phyloP scores from a whole-genome alignment of 2,329 filamentous ascomycete genomes.

The Aspergillus neotritici region DNA sequence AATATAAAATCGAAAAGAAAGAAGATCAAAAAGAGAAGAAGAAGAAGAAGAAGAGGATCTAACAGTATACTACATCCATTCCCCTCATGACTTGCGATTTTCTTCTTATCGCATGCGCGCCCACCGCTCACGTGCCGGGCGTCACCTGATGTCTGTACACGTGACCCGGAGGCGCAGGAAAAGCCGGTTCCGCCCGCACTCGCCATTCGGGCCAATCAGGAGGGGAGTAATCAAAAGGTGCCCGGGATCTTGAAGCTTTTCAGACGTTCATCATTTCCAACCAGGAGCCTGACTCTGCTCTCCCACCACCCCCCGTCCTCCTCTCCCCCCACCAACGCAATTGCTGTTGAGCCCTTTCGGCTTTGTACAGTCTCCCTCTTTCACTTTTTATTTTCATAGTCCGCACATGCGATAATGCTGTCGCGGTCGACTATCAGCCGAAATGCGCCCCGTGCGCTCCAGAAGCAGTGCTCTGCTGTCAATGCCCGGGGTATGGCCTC shows the following conservation, averaged over 20 bases:
- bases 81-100: conserved; percentile 1
- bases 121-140: conserved; percentile 14
- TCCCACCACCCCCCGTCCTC: conserved; percentile 17
- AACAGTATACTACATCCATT: too few species aligned
- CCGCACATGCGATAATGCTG: conserved; percentile 59
- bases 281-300: conserved; percentile 23
- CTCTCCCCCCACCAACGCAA: conserved; percentile 26
- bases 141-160: conserved; percentile 20
- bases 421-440: conserved; percentile 61
- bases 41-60: not conserved
- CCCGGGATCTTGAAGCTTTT: conserved; percentile 41
- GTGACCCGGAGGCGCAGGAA: conserved; percentile 19
- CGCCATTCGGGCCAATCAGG: conserved; percentile 37
- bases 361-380: conserved; percentile 24
- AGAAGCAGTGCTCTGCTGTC: conserved; percentile 53
- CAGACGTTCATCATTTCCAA: conserved; percentile 26
- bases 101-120: conserved; percentile 8
- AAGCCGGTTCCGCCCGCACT: conserved; percentile 36
- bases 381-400: conserved; percentile 49
- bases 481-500: conserved; percentile 56
- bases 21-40: not conserved
- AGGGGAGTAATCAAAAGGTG: conserved; percentile 30
- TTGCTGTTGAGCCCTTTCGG: conserved; percentile 36
- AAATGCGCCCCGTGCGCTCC: conserved; percentile 58
- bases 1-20: not conserved